phyloP scores from a whole-genome alignment of 306 rosid genomes.

The Psophocarpus tetragonolobus region DNA sequence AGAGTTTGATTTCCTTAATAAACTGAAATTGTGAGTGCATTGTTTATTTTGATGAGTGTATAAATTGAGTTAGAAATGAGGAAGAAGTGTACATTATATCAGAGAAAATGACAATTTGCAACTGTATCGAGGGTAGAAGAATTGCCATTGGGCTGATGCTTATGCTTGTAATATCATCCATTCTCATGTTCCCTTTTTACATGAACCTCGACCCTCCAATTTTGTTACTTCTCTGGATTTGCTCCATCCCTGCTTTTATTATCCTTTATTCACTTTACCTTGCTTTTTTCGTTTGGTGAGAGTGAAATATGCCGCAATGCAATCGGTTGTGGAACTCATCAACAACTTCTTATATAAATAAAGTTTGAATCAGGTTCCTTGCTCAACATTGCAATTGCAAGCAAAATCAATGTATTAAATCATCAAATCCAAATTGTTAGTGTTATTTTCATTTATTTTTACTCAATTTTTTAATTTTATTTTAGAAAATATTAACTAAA shows the following conservation, averaged over 20 bases:
- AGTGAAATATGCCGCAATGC: no score
- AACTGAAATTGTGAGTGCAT: not conserved
- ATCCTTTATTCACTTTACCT: constrained; percentile 12
- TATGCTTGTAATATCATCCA: not conserved
- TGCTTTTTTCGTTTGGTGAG: constrained; percentile 12
- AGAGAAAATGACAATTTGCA: not conserved
- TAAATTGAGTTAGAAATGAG: not conserved
- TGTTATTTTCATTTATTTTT: not conserved
- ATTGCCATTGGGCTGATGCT: not conserved
- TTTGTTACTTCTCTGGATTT: not conserved
- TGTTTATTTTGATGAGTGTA: not conserved
- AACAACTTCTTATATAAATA: no score
- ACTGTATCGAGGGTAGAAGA: not conserved
- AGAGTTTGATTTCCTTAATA: not conserved
- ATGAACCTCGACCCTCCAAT: not conserved
- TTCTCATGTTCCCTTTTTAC: constrained; percentile 1
- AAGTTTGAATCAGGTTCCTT: no score
- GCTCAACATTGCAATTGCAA: not conserved
- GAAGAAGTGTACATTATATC: not conserved
- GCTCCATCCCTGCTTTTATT: not conserved
- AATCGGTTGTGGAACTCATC: no score
- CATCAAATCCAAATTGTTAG: not conserved
- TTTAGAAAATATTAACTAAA: not conserved
- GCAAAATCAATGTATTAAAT: not conserved
- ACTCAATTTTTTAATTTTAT: not conserved